Percentiles rank a stretch among this genome's conserved stretches.
These are phyloP conservation scores for Populus trichocarpa DNA, from an alignment of 441 rosid species.

Conservation along the genomic window DNA sequence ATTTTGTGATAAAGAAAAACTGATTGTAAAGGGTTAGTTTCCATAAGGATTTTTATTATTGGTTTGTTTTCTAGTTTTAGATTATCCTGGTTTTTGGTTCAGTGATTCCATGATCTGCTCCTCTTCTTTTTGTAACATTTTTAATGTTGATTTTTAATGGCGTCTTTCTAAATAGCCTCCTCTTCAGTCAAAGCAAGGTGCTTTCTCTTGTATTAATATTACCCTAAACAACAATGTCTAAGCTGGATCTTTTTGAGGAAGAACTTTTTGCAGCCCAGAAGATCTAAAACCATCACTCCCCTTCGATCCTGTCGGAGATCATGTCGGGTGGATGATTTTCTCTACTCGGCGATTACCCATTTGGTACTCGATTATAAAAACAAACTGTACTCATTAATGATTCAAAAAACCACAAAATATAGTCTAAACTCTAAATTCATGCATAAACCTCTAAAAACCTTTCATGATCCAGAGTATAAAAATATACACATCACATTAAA, in stretches of 20 bases:
- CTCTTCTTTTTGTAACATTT: not conserved
- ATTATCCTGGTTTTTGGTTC: constrained; percentile 11
- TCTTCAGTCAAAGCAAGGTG: not conserved
- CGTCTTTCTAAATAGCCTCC: not conserved
- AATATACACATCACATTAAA: no score
- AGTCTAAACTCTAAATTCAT: no score
- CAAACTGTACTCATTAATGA: no score
- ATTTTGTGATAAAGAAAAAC: constrained; percentile 65
- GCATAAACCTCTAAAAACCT: no score
- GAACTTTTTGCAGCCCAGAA: not conserved
- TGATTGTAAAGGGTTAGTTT: constrained; percentile 72
- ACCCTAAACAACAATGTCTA: not conserved
- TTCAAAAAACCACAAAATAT: no score
- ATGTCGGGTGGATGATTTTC: not conserved
- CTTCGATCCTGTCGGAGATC: no score
- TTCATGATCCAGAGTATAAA: no score
- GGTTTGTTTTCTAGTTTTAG: constrained; percentile 37
- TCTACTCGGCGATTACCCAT: no score
- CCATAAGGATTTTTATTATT: constrained; percentile 45
- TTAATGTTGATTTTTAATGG: not conserved
- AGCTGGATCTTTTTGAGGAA: not conserved
- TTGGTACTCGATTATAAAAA: no score
- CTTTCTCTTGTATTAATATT: not conserved
- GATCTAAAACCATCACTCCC: no score
- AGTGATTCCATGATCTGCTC: constrained; percentile 1